Evolutionary conservation across 768 basidiomycete genomes (phyloP).

Genomic region (Rhodosporidiobolus odoratus): DNA sequence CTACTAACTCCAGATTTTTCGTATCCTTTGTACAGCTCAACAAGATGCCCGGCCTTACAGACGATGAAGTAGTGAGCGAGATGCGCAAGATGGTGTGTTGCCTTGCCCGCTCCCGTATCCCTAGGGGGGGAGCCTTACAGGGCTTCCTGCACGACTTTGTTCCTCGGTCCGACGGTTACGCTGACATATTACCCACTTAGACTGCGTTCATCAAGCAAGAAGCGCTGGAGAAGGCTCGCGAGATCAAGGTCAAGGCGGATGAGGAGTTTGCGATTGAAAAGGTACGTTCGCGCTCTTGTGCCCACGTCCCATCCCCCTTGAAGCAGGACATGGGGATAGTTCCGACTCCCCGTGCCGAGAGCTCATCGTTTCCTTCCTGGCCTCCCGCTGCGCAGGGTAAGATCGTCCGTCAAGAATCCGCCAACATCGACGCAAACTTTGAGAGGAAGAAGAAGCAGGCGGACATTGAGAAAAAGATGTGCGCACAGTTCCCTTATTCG

Average conservation of each 20-base stretch:
- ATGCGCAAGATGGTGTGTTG: slow-evolving; percentile 94
- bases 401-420: slow-evolving; percentile 91
- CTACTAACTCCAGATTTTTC: neutral
- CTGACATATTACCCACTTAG: slow-evolving; percentile 49
- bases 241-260: slow-evolving; percentile 94
- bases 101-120: slow-evolving; percentile 11
- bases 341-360: too few species aligned
- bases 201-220: slow-evolving; percentile 99
- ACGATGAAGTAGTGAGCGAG: slow-evolving; percentile 90
- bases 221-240: slow-evolving; percentile 91
- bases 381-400: slow-evolving; percentile 61
- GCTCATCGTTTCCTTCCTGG: too few species aligned
- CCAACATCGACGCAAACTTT: slow-evolving; percentile 85
- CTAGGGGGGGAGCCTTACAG: slow-evolving; percentile 4
- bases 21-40: neutral
- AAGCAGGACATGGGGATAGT: too few species aligned
- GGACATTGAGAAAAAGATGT: slow-evolving; percentile 97
- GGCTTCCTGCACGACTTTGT: slow-evolving; percentile 8
- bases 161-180: neutral
- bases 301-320: neutral
- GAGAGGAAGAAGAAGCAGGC: slow-evolving; percentile 95
- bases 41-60: slow-evolving; percentile 46
- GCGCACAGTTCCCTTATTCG: slow-evolving; percentile 44
- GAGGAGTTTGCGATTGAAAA: slow-evolving; percentile 99
- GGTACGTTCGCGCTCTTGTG: slow-evolving; percentile 50